phyloP scores from a whole-genome alignment of 805 yeast genomes.

The Saccharomycopsis babjevae region DNA sequence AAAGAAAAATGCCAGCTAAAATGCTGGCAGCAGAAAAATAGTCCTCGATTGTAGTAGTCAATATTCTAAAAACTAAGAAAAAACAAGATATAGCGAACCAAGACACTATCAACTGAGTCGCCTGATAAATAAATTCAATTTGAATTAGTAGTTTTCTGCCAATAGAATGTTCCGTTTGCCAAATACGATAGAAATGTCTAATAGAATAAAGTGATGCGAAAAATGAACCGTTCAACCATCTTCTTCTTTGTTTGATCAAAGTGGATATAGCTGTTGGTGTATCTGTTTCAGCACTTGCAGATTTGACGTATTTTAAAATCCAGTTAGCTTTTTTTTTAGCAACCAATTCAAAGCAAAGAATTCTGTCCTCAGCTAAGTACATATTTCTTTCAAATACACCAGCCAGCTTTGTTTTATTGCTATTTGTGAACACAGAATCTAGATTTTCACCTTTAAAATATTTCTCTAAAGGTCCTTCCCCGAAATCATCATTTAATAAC shows the following conservation, averaged over 20 bases:
- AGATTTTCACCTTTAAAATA: slow-evolving; percentile 89
- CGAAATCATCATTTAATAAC: slow-evolving; percentile 51
- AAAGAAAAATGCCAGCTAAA: slow-evolving; percentile 66
- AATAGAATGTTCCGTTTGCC: slow-evolving; percentile 63
- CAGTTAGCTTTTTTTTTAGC: slow-evolving; percentile 69
- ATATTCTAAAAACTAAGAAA: slow-evolving; percentile 79
- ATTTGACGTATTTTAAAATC: slow-evolving; percentile 74
- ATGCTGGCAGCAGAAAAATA: slow-evolving; percentile 65
- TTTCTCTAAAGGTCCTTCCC: slow-evolving; percentile 77
- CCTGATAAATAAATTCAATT: slow-evolving; percentile 72
- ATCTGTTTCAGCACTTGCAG: slow-evolving; percentile 89
- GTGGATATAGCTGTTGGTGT: slow-evolving; percentile 86
- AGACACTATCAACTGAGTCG: slow-evolving; percentile 63
- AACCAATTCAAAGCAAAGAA: slow-evolving; percentile 89
- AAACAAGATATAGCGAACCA: slow-evolving; percentile 92
- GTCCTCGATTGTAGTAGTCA: slow-evolving; percentile 70
- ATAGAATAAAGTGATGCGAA: slow-evolving; percentile 88
- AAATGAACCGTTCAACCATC: slow-evolving; percentile 96
- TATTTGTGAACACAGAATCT: slow-evolving; percentile 20
- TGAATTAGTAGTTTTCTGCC: slow-evolving; percentile 62
- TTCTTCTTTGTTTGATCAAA: slow-evolving; percentile 80
- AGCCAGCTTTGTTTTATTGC: slow-evolving; percentile 43
- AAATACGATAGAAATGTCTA: slow-evolving; percentile 63
- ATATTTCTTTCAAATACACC: slow-evolving; percentile 91
- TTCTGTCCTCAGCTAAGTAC: slow-evolving; percentile 96